phyloP scores from a whole-genome alignment of 192 early-diverging fungal species.

The Gigaspora rosea region DNA sequence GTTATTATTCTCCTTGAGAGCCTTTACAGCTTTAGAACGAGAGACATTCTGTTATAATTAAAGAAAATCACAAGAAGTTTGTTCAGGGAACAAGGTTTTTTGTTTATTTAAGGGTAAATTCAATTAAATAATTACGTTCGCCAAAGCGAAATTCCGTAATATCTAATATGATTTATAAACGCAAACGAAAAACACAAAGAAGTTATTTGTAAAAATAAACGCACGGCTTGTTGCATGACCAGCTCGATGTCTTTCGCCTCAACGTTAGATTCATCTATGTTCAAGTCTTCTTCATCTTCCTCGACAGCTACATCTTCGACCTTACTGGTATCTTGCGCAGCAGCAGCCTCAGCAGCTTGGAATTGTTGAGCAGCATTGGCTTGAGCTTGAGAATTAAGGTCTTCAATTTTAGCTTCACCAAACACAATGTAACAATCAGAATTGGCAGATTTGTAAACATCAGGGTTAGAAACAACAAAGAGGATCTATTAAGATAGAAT shows the following conservation, averaged over 20 bases:
- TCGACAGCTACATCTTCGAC: conserved; percentile 45
- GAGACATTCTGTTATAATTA: conserved; percentile 53
- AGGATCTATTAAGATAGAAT: conserved; percentile 52
- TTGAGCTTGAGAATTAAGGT: conserved; percentile 77
- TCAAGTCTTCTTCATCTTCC: conserved; percentile 70
- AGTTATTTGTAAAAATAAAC: not conserved
- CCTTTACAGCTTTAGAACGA: conserved; percentile 89
- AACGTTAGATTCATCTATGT: conserved; percentile 81
- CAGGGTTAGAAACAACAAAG: conserved; percentile 86
- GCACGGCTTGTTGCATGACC: conserved; percentile 83
- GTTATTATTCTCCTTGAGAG: conserved; percentile 81
- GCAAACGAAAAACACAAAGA: not conserved
- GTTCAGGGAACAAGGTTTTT: not conserved
- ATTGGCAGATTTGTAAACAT: conserved; percentile 89
- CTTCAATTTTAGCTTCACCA: conserved; percentile 90
- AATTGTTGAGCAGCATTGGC: conserved; percentile 59
- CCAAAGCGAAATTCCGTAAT: not conserved
- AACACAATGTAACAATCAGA: conserved; percentile 96
- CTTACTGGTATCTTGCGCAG: conserved; percentile 47
- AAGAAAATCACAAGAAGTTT: not conserved
- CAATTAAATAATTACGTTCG: not conserved
- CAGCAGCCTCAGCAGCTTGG: conserved; percentile 43
- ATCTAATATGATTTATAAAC: not conserved
- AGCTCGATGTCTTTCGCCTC: conserved; percentile 93
- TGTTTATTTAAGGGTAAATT: not conserved